A percentile compares a stretch with the other conserved stretches of the same genome.
These are phyloP conservation scores for Acacia pycnantha DNA, from an alignment of 331 rosid genomes.

Conservation along the genomic window DNA sequence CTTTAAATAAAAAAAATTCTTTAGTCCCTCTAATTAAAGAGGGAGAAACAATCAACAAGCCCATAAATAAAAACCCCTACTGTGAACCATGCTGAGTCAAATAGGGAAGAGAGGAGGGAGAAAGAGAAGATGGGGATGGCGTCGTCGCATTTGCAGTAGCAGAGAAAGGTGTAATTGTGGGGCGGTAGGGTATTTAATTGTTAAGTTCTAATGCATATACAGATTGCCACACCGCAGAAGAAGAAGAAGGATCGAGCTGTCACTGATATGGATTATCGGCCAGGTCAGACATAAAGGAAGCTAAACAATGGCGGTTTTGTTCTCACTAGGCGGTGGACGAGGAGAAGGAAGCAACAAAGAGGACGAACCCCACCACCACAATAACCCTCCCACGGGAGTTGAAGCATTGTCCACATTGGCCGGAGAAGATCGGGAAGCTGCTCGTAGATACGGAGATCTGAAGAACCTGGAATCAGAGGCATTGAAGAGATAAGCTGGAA, in stretches of 20 bases:
- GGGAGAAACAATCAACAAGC: no score
- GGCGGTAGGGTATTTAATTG: slow-evolving; percentile 19
- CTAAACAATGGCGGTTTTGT: slow-evolving; percentile 38
- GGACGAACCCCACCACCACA: not conserved
- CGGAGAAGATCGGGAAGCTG: slow-evolving; percentile 83
- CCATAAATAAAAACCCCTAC: no score
- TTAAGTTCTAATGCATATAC: slow-evolving; percentile 26
- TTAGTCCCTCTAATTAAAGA: no score
- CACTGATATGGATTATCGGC: slow-evolving; percentile 74
- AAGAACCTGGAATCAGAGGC: slow-evolving; percentile 67
- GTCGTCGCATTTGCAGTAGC: slow-evolving; percentile 66
- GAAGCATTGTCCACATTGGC: slow-evolving; percentile 83
- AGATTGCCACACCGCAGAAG: not conserved
- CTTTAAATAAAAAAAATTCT: no score
- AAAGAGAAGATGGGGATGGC: slow-evolving; percentile 55
- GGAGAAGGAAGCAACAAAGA: slow-evolving; percentile 24
- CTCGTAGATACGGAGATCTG: slow-evolving; percentile 71
- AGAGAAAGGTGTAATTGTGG: slow-evolving; percentile 32
- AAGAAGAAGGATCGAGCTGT: slow-evolving; percentile 20
- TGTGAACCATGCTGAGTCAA: slow-evolving; percentile 36
- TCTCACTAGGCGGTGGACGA: no score
- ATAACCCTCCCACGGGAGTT: slow-evolving; percentile 42
- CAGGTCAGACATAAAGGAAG: slow-evolving; percentile 35
- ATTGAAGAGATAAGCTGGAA: slow-evolving; percentile 31
- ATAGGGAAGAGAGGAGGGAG: slow-evolving; percentile 42